phyloP scores from a whole-genome alignment of 805 yeast species.

The Candida incommunis region DNA sequence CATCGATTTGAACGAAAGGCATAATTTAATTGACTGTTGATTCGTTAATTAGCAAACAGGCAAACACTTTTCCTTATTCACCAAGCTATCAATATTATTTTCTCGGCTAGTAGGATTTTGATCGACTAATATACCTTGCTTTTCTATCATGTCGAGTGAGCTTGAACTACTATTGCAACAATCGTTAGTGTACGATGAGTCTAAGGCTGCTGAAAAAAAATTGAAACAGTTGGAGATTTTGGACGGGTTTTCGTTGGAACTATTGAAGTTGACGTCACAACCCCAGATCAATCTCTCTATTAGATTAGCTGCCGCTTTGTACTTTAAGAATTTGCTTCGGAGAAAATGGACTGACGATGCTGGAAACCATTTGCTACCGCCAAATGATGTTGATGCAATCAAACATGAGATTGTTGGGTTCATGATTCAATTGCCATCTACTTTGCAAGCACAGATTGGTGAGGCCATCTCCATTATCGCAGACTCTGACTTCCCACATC shows the following conservation, averaged over 20 bases:
- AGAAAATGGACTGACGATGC: constrained; percentile 85
- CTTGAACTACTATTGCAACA: not conserved
- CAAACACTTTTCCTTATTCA: no score
- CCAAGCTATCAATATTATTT: no score
- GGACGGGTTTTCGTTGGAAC: constrained; percentile 61
- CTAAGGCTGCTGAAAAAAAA: constrained; percentile 34
- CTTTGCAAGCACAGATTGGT: constrained; percentile 80
- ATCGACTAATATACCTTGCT: no score
- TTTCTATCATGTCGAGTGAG: no score
- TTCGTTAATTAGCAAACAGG: no score
- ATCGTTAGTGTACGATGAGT: constrained; percentile 15
- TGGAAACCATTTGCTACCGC: constrained; percentile 55
- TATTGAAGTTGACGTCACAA: constrained; percentile 68
- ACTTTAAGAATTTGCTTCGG: constrained; percentile 75
- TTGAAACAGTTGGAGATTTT: constrained; percentile 48
- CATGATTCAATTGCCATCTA: constrained; percentile 67
- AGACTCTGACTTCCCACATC: constrained; percentile 86
- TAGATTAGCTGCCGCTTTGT: constrained; percentile 78
- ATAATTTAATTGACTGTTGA: no score
- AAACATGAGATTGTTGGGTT: constrained; percentile 69
- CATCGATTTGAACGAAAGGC: no score
- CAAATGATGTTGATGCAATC: constrained; percentile 48
- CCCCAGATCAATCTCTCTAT: constrained; percentile 36
- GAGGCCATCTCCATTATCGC: constrained; percentile 90
- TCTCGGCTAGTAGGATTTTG: no score